Base-by-base conservation (phyloP, 1,139 yeast species). In the Hanseniaspora sp. region DNA sequence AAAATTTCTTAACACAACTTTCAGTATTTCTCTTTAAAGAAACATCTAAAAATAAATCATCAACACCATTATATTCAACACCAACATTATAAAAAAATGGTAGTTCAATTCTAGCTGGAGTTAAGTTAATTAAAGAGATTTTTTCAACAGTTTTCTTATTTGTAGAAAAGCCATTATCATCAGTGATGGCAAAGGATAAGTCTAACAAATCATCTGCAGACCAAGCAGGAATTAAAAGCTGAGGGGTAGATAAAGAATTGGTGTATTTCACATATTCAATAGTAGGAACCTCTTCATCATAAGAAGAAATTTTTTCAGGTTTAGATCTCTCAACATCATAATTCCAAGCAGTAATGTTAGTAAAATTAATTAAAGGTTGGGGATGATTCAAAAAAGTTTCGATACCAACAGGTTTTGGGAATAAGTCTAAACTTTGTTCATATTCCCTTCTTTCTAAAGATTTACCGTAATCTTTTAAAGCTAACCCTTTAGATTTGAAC, bases 231-330 rank as follows among this genome's bases (percentile, higher is more conserved):
- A 57, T 44, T 7, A 51, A 54, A 41, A 53, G 58, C 23, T 30
- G 54, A 7, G 67, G 57, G 12, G 58, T 57, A n/a, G 38, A 34
- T 8, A 54, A 40, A 1, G 67, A 60, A 55, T 63, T 63, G 51
- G 59, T 61, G 43, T 61, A 63, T 29, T 59, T 54, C 15, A 60
- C 48, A 46, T 59, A 60, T 41, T 63, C 64, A 7, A 54, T 29
- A 6, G 61, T 59, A 40, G 57, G 56, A 12, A 56, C 56, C 18
- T 48, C 51, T 44, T 57, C 57, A 6, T 48, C 33, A 28, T 48
- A 54, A 29, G 54, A 48, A 1, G 44, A 37, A n/a, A 54, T 9
- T 9, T 57, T 58, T 29, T 49, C 48, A 18, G 54, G 45, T 9
- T 42, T 39, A n/a, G 52, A 23, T 28, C 18, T 48, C 7, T 54